Evolutionary conservation across 2,329 filamentous ascomycete species (phyloP).

Genomic region (Phialocephala subalpina): DNA sequence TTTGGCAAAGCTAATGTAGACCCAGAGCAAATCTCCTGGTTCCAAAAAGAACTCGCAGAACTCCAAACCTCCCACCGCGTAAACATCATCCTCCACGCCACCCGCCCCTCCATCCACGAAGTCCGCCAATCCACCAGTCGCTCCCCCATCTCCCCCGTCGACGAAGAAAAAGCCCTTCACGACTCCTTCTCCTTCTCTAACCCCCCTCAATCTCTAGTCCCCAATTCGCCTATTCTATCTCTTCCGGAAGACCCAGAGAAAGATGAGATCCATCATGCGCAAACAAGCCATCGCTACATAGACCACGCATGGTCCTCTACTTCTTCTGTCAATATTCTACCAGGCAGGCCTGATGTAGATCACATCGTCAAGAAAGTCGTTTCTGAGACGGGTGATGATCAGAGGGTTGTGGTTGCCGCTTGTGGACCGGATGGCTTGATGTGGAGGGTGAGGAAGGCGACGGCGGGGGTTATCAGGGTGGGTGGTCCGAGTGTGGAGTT

Average conservation of each 20-base stretch:
- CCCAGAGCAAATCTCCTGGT: constrained; percentile 35
- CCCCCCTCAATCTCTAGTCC: neutral
- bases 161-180: constrained; percentile 29
- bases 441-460: constrained; percentile 52
- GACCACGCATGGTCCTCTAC: constrained; percentile 22
- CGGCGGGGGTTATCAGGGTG: constrained; percentile 52
- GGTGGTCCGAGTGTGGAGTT: constrained; percentile 58
- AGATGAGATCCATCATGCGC: neutral
- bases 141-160: constrained; percentile 12
- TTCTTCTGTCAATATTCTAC: constrained; percentile 23
- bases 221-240: neutral
- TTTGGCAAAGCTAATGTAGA: neutral
- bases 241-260: constrained; percentile 3
- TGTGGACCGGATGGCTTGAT: constrained; percentile 58
- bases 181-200: neutral
- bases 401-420: constrained; percentile 54
- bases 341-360: constrained; percentile 52
- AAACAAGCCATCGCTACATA: neutral
- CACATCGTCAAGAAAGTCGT: constrained; percentile 50
- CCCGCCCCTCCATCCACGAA: constrained; percentile 21
- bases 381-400: constrained; percentile 41
- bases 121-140: neutral
- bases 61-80: constrained; percentile 39
- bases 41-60: constrained; percentile 39
- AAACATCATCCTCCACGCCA: constrained; percentile 43